Conservation (phyloP, 2,329 filamentous ascomycete species). For the Neonectria magnoliae region DNA sequence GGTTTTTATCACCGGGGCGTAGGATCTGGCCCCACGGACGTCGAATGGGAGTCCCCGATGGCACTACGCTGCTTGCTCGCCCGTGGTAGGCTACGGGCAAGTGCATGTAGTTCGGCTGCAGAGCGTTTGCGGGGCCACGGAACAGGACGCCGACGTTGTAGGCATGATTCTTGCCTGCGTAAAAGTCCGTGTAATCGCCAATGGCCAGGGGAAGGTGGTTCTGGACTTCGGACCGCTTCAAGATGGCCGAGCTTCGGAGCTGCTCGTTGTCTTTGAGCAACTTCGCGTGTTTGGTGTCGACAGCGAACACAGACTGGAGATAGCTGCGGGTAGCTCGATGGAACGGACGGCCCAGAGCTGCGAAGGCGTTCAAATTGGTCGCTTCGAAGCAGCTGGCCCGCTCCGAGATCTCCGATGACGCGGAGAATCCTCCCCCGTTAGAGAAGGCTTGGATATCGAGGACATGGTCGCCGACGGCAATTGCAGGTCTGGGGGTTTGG, state of each 20-base stretch:
- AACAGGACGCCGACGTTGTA: conserved; percentile 76
- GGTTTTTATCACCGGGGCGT: conserved; percentile 52
- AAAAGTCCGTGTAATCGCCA: conserved; percentile 88
- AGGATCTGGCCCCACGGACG: conserved; percentile 81
- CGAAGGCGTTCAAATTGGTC: conserved; percentile 47
- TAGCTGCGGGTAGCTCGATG: conserved; percentile 76
- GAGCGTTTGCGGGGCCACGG: conserved; percentile 75
- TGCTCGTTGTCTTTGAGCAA: conserved; percentile 50
- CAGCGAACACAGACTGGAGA: conserved; percentile 68
- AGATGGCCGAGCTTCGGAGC: conserved; percentile 43
- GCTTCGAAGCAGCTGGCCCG: conserved; percentile 41
- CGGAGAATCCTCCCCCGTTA: conserved; percentile 51
- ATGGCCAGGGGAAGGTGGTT: conserved; percentile 80
- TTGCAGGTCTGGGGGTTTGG: conserved; percentile 68
- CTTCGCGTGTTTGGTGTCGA: conserved; percentile 58
- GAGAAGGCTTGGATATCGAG: conserved; percentile 75
- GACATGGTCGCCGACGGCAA: conserved; percentile 78
- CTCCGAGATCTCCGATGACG: conserved; percentile 38
- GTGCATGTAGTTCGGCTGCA: conserved; percentile 85
- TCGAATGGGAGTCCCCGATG: conserved; percentile 77
- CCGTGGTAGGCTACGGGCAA: conserved; percentile 86
- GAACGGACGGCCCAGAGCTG: conserved; percentile 71
- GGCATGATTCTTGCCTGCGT: conserved; percentile 81
- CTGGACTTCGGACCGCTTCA: conserved; percentile 58
- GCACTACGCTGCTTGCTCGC: conserved; percentile 77